Percentiles rank a stretch among this genome's conserved stretches.
These are phyloP conservation scores for Drosera capensis DNA, from an alignment of 148 eudicot species.

Conservation along the genomic window DNA sequence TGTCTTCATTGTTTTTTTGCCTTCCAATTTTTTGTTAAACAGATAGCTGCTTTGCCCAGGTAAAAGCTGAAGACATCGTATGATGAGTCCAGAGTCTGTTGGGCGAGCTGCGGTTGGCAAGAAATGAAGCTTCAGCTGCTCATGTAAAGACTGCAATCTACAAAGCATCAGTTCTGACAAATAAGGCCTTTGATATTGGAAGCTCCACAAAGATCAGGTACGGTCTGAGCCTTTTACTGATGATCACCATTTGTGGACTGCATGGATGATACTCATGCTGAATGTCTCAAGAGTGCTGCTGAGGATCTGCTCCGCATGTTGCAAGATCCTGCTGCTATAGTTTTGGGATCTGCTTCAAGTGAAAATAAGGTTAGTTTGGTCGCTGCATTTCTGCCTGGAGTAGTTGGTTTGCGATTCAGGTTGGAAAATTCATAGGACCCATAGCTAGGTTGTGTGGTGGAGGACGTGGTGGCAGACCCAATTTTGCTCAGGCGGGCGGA, in stretches of 20 bases:
- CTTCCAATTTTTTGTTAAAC: background rate
- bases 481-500: slow-evolving; percentile 95
- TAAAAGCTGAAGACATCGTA: slow-evolving; percentile 87
- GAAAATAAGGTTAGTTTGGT: slow-evolving; percentile 74
- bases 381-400: slow-evolving; percentile 80
- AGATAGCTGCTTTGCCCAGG: slow-evolving; percentile 24
- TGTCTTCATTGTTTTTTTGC: background rate
- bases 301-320: slow-evolving; percentile 46
- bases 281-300: slow-evolving; percentile 85
- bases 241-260: slow-evolving; percentile 30
- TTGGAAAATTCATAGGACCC: slow-evolving; percentile 82
- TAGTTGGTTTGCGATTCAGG: slow-evolving; percentile 54
- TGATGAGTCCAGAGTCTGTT: slow-evolving; percentile 50
- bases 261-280: slow-evolving; percentile 87
- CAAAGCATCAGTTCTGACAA: slow-evolving; percentile 53
- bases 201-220: slow-evolving; percentile 46
- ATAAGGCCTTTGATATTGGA: slow-evolving; percentile 53
- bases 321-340: slow-evolving; percentile 79
- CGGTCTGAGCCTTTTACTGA: no score
- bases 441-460: slow-evolving; percentile 91
- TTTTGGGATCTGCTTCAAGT: slow-evolving; percentile 77
- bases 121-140: slow-evolving; percentile 73
- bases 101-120: slow-evolving; percentile 63
- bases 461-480: slow-evolving; percentile 90
- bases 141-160: slow-evolving; percentile 71